These are phyloP conservation scores for Ocimum tenuiflorum DNA, from an alignment of 257 asterid species.

Conservation along the genomic window DNA sequence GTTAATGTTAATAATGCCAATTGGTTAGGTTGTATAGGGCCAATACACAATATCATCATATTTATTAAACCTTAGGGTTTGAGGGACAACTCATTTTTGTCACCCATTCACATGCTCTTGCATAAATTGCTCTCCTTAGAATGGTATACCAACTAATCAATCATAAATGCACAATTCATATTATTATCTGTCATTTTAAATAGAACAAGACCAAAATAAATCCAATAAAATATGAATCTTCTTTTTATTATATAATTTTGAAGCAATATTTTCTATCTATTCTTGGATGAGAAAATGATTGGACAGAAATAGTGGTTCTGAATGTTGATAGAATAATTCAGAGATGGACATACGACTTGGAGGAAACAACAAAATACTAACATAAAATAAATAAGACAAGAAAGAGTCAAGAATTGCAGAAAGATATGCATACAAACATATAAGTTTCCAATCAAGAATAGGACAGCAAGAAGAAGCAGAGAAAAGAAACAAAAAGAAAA, in stretches of 20 bases:
- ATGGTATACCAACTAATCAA: not conserved
- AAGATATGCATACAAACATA: conserved; percentile 30
- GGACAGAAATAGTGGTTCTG: not conserved
- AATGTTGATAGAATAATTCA: conserved; percentile 23
- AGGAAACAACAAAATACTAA: conserved; percentile 17
- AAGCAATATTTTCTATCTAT: not conserved
- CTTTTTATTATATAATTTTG: no score
- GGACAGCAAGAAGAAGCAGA: conserved; percentile 18
- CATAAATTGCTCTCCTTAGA: not conserved
- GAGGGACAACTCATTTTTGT: conserved; percentile 41
- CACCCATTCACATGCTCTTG: conserved; percentile 37
- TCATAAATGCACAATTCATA: not conserved
- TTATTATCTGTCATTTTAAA: not conserved
- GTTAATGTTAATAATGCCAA: conserved; percentile 24
- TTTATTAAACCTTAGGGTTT: conserved; percentile 17
- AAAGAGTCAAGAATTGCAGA: conserved; percentile 27
- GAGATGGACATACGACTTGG: conserved; percentile 12
- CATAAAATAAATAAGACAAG: conserved; percentile 17
- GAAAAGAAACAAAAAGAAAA: conserved; percentile 32
- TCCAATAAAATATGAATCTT: no score
- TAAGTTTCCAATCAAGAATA: conserved; percentile 17
- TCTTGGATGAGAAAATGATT: conserved; percentile 16
- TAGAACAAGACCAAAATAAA: no score
- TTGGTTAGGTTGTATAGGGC: conserved; percentile 33
- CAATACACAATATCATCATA: conserved; percentile 15